A percentile compares a stretch with the other conserved stretches of the same genome.
These are phyloP conservation scores for Clarireedia homoeocarpa DNA, from an alignment of 2,329 filamentous ascomycete genomes.

Conservation along the genomic window DNA sequence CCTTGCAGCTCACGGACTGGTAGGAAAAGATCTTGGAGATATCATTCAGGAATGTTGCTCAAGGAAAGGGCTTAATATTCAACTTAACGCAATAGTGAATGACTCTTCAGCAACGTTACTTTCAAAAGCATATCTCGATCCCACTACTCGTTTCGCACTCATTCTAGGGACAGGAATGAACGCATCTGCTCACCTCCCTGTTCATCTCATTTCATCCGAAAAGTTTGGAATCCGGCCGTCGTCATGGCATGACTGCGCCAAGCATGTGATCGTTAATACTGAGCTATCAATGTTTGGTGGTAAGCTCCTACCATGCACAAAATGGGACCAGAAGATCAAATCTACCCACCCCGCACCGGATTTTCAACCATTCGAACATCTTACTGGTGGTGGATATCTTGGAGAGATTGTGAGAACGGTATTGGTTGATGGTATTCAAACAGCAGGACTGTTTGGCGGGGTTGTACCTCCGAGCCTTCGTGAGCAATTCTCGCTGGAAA, in stretches of 20 bases:
- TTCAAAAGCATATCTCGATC: conserved; percentile 50
- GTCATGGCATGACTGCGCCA: conserved; percentile 49
- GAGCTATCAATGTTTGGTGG: conserved; percentile 60
- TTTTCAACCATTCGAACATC: conserved; percentile 54
- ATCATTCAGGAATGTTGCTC: conserved; percentile 49
- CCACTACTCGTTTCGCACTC: conserved; percentile 53
- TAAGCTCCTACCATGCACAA: conserved; percentile 49
- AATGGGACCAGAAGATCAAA: conserved; percentile 51
- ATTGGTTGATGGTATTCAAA: conserved; percentile 50
- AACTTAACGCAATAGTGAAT: conserved; percentile 56
- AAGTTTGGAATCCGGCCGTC: conserved; percentile 51
- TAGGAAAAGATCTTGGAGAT: conserved; percentile 52
- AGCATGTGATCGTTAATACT: conserved; percentile 59
- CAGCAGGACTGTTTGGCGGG: conserved; percentile 47
- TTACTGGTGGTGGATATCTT: conserved; percentile 58
- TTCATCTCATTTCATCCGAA: conserved; percentile 42
- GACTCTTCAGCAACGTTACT: conserved; percentile 60
- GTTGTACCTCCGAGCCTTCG: conserved; percentile 45
- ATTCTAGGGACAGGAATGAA: conserved; percentile 63
- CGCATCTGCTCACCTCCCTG: conserved; percentile 55
- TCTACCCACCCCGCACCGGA: conserved; percentile 46
- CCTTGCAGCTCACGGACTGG: conserved; percentile 46
- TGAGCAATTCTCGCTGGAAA: conserved; percentile 49
- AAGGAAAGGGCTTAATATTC: conserved; percentile 39
- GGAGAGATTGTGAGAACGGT: conserved; percentile 55